These are phyloP conservation scores for Hibiscus trionum DNA, from an alignment of 345 rosid genomes.

Conservation along the genomic window DNA sequence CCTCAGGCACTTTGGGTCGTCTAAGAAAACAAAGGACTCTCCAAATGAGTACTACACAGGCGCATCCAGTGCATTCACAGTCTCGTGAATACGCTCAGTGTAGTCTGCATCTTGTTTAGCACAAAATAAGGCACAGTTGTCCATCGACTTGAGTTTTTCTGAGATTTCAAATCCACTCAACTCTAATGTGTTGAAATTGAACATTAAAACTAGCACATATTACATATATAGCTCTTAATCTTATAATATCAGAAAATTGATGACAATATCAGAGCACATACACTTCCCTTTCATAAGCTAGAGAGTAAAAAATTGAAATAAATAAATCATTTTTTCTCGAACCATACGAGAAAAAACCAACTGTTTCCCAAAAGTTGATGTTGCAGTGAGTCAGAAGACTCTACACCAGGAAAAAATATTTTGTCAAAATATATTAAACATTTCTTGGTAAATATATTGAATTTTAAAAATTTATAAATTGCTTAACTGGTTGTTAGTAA, in stretches of 20 bases:
- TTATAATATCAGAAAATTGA: not conserved
- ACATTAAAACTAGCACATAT: not conserved
- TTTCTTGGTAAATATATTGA: too few relatives aligned
- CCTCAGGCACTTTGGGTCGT: slow-evolving; percentile 48
- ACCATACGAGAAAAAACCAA: too few relatives aligned
- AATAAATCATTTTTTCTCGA: too few relatives aligned
- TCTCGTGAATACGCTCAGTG: slow-evolving; percentile 12
- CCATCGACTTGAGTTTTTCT: not conserved
- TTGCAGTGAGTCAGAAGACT: too few relatives aligned
- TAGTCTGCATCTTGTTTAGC: not conserved
- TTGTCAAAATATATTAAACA: too few relatives aligned
- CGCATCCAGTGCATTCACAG: slow-evolving; percentile 39
- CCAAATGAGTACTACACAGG: slow-evolving; percentile 36
- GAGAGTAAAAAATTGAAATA: too few relatives aligned
- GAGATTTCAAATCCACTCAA: not conserved
- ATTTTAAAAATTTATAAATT: too few relatives aligned
- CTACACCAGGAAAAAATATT: too few relatives aligned
- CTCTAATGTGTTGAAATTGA: not conserved
- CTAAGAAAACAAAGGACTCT: slow-evolving; percentile 24
- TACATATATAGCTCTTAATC: not conserved
- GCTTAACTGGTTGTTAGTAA: too few relatives aligned
- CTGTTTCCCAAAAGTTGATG: too few relatives aligned
- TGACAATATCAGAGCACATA: too few relatives aligned
- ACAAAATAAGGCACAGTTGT: slow-evolving; percentile 6
- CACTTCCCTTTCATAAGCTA: too few relatives aligned